Conservation (phyloP, 2,329 filamentous ascomycete genomes). For the Ceratocystis ficicola region DNA sequence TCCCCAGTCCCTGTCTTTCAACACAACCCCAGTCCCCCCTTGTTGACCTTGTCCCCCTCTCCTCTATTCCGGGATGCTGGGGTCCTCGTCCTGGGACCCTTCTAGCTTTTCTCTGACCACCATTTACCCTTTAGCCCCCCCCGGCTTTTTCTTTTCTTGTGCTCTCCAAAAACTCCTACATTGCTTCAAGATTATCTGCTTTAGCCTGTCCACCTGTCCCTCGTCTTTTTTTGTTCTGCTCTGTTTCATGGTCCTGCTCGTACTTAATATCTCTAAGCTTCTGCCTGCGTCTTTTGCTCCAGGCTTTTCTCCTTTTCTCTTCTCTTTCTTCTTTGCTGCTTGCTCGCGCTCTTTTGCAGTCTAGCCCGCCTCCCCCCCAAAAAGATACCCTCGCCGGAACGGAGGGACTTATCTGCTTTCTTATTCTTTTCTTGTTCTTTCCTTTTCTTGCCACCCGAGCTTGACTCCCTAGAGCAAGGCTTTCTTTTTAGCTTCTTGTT, state of each 20-base stretch:
- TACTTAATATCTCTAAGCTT: neutral
- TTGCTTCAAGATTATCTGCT: slow-evolving; percentile 10
- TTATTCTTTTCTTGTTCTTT: slow-evolving; percentile 14
- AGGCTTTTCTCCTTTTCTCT: slow-evolving; percentile 12
- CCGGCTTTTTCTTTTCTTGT: slow-evolving; percentile 3
- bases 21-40: neutral
- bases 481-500: slow-evolving; percentile 17
- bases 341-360: slow-evolving; percentile 14
- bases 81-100: neutral
- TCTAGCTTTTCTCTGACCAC: neutral
- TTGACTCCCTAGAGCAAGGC: neutral
- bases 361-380: slow-evolving; percentile 8
- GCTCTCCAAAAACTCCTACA: slow-evolving; percentile 1
- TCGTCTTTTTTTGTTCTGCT: neutral
- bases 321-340: slow-evolving; percentile 16
- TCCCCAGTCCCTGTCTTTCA: neutral
- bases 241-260: slow-evolving; percentile 3
- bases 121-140: neutral
- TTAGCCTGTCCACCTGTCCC: neutral
- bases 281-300: neutral
- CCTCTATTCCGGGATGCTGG: neutral
- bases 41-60: neutral
- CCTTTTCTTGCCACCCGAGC: slow-evolving; percentile 10
- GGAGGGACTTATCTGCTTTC: slow-evolving; percentile 10
- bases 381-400: slow-evolving; percentile 5